Evolutionary conservation across 495 filamentous ascomycete species (phyloP), one percentile per base, ranked within the genome.

Genomic region (Beverwykella pulmonaria): DNA sequence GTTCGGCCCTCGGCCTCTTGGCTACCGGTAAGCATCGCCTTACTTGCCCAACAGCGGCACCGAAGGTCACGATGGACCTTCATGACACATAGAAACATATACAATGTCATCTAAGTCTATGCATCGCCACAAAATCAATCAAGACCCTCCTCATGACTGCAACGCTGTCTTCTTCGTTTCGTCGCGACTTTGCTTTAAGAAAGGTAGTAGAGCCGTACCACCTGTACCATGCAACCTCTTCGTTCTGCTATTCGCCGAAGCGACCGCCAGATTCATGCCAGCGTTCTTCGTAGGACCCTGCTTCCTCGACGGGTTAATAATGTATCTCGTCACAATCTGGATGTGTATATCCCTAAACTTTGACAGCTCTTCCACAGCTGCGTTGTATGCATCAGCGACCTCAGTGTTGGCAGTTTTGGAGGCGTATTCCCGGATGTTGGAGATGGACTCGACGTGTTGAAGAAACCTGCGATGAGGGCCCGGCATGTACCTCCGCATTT

Each of bases 401-500:
- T 59, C 29, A 17, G 1, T 9, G 19, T 61, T 36, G 4, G 0
- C n/a, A 10, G 14, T 53, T 0, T 1, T 52, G 12, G 34, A 36
- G 0, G 34, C 59, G 32, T 19, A 61, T 12, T n/a, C 23, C 3
- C 59, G 44, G 25, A 75, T 71, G 29, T 63, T 71, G 7, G 67
- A 29, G n/a, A 59, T 41, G 1, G 19, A 17, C 41, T 67, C 65
- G 7, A 76, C 41, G 23, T 63, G 30, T 20, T 73, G 19, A 1
- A 76, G 65, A 44, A 76, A 76, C 20, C 26, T 23, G 6, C 62
- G 57, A 59, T 76, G 74, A n/a, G 60, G 44, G 8, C 71, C 64
- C 5, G 74, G 74, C 74, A 76, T 76, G 47, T 74, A 74, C n/a
- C 53, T 64, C 25, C 71, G 60, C 70, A 76, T 74, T 53, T 75